Conservation (phyloP, 257 asterid species). For the Lycium ferocissimum region DNA sequence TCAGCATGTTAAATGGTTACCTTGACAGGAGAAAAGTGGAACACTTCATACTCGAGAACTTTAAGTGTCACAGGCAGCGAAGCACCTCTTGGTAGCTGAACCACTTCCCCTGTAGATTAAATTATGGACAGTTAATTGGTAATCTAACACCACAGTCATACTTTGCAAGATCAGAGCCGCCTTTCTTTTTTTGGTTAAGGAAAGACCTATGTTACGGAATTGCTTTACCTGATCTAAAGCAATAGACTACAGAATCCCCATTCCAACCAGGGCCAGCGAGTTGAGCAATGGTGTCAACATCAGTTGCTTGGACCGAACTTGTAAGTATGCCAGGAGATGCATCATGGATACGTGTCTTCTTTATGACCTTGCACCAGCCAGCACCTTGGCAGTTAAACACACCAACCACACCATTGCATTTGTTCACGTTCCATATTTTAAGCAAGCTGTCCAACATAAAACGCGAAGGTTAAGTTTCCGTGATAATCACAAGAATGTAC, state of each 20-base stretch:
- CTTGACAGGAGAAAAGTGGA: conserved; percentile 86
- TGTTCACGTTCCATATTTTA: conserved; percentile 88
- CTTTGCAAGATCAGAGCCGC: neutral
- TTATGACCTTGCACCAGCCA: conserved; percentile 84
- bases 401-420: conserved; percentile 81
- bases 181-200: neutral
- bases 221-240: conserved; percentile 60
- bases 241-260: conserved; percentile 74
- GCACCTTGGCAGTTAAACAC: conserved; percentile 99
- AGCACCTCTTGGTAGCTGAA: conserved; percentile 71
- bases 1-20: conserved; percentile 46
- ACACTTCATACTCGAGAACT: conserved; percentile 88
- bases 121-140: neutral
- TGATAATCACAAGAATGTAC: neutral
- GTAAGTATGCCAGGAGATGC: conserved; percentile 90
- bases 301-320: conserved; percentile 71
- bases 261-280: conserved; percentile 80
- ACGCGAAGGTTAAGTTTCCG: neutral
- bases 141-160: neutral
- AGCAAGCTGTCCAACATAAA: conserved; percentile 70
- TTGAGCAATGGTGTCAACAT: conserved; percentile 68
- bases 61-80: conserved; percentile 82
- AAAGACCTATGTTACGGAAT: neutral
- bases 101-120: conserved; percentile 51
- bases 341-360: conserved; percentile 89